These are phyloP conservation scores for Globisporangium okanoganense DNA, from an alignment of 352 stramenopile genomes.

Conservation along the genomic window DNA sequence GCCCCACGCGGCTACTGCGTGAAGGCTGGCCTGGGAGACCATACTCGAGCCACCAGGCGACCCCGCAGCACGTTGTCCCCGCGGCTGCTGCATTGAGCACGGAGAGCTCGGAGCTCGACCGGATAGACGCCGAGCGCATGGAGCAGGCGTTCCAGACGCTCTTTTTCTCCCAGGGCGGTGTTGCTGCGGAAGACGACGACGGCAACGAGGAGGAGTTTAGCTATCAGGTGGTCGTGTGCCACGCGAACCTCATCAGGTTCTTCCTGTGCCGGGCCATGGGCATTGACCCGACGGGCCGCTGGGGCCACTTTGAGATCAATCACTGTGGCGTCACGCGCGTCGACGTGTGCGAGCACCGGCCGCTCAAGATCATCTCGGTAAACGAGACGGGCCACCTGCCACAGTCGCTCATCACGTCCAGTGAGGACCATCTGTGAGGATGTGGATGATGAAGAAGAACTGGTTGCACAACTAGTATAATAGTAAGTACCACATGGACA, in stretches of 20 bases:
- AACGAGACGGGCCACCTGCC: conserved; percentile 82
- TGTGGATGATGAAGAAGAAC: background rate
- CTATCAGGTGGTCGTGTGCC: conserved; percentile 74
- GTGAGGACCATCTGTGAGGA: conserved; percentile 74
- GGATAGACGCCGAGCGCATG: conserved; percentile 54
- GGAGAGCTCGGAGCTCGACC: conserved; percentile 24
- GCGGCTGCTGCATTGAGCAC: background rate
- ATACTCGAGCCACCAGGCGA: conserved; percentile 37
- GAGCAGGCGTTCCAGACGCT: conserved; percentile 53
- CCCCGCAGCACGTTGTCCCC: background rate
- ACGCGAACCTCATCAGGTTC: conserved; percentile 82
- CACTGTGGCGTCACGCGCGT: conserved; percentile 80
- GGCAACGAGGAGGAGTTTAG: conserved; percentile 42
- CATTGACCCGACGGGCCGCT: conserved; percentile 48
- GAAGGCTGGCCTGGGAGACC: conserved; percentile 75
- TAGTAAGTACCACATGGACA: background rate
- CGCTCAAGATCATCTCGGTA: conserved; percentile 68
- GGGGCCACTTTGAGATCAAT: conserved; percentile 85
- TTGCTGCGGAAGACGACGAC: conserved; percentile 26
- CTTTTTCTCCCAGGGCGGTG: conserved; percentile 41
- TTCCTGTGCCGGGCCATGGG: conserved; percentile 75
- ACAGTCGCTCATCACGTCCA: conserved; percentile 76
- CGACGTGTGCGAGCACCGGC: conserved; percentile 59
- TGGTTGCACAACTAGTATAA: background rate
- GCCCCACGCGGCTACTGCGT: conserved; percentile 47